Evolutionary conservation across 768 basidiomycete genomes (phyloP), one percentile per base, ranked within the genome.

Genomic region (Baorangia bicolor): DNA sequence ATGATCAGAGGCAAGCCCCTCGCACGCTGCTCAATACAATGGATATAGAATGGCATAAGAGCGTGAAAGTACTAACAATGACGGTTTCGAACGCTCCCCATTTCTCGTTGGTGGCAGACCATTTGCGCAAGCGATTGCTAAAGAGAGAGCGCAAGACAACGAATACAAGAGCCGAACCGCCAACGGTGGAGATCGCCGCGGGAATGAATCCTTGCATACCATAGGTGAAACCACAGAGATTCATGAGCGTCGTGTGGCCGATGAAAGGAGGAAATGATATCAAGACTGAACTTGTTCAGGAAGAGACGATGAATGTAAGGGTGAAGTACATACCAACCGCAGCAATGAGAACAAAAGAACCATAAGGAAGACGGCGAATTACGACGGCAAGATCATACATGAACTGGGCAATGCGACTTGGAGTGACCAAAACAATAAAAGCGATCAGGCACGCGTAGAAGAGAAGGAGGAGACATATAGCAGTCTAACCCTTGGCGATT

Each of bases 1-100:
- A 92, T 81, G 38, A 94, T 89, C 23, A 93, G 74, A n/a, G 86
- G 86, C 18, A 93, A 74, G 18, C 92, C 92, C 69, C 87, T 90
- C 16, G 84, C 82, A 56, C 75, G 77, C 89, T 91, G 61, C 47
- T 57, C 53, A 23, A 38, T 33, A 49, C 31, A 46, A 46, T 38
- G 44, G 53, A 37, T 49, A 54, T 35, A 16, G 49, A 37, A 34
- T 47, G 21, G 27, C 25, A 45, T 16, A 44, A 23, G 25, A 49
- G 35, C 2, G 25, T 47, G 14, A 44, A 48, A 30, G 18, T 18
- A 61, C 84, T 69, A 62, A 90, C 90, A 37, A 92, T 79, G 41
- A 91, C 88, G 3, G 81, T 70, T 69, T 92, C 89, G 38, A 93
- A 70, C 6, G 88, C 91, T 66, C 82, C 80, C 91, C 91, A 93